phyloP scores from a whole-genome alignment of 345 rosid genomes.

The Eucalyptus grandis region DNA sequence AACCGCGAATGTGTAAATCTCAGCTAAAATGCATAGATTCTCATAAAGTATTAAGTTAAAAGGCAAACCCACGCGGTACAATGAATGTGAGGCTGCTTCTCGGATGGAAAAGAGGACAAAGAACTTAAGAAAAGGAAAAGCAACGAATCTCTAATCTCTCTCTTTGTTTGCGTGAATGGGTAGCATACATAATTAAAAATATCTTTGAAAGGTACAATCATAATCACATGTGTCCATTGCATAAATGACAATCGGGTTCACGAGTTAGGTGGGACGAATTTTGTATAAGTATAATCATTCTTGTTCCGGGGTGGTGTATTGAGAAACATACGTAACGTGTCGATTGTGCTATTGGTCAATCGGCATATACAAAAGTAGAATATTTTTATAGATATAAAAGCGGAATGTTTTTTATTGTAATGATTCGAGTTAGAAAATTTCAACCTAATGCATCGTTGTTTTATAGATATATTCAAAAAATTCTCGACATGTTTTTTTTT shows the following conservation, averaged over 20 bases:
- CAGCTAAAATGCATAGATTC: not conserved
- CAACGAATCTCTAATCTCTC: not conserved
- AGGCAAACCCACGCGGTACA: not conserved
- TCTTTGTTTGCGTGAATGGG: not conserved
- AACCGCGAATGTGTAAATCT: not conserved
- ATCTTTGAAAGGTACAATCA: not conserved
- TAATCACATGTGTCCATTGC: not conserved
- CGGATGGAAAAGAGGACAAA: not conserved
- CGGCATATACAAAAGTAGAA: too few relatives aligned
- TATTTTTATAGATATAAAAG: not conserved
- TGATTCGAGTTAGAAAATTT: not conserved
- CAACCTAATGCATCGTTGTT: not conserved
- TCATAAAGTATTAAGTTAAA: not conserved
- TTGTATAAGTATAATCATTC: not conserved
- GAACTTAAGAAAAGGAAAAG: not conserved
- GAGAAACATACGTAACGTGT: not conserved
- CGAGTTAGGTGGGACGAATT: not conserved
- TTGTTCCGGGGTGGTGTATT: not conserved
- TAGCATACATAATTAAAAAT: not conserved
- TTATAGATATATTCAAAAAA: not conserved
- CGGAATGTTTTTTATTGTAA: not conserved
- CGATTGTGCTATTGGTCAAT: not conserved
- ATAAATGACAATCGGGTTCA: not conserved
- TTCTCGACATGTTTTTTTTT: not conserved
- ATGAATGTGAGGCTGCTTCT: not conserved